A percentile compares a stretch with the other conserved stretches of the same genome.
These are phyloP conservation scores for Strigomonas culicis DNA, from an alignment of 208 protist genomes.

Conservation along the genomic window DNA sequence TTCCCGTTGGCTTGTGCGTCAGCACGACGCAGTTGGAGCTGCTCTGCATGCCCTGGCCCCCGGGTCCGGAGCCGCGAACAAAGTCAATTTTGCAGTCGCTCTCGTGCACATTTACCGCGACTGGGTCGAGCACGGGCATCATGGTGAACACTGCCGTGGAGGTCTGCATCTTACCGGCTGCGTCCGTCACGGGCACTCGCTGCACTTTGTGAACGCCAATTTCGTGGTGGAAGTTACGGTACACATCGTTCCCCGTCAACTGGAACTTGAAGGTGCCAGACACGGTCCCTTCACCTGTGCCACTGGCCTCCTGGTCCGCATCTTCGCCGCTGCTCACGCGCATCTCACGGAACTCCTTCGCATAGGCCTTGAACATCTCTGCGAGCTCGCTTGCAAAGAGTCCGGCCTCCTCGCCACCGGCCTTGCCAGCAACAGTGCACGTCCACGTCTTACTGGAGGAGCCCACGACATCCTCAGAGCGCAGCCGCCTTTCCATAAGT, in stretches of 20 bases:
- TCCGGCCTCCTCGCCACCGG: constrained; percentile 81
- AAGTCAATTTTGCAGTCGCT: constrained; percentile 85
- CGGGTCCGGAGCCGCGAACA: constrained; percentile 83
- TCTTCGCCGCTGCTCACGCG: constrained; percentile 15
- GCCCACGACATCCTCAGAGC: constrained; percentile 64
- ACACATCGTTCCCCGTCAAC: constrained; percentile 65
- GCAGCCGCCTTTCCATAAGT: constrained; percentile 63
- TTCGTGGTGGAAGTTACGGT: constrained; percentile 79
- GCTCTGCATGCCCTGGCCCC: constrained; percentile 89
- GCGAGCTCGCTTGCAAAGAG: constrained; percentile 83
- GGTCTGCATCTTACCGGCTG: constrained; percentile 88
- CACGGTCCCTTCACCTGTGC: neutral
- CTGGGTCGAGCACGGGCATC: constrained; percentile 84
- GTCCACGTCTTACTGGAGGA: constrained; percentile 70
- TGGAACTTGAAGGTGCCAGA: constrained; percentile 32
- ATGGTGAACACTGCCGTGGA: constrained; percentile 85
- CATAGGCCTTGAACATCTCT: constrained; percentile 73
- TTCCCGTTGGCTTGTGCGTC: constrained; percentile 84
- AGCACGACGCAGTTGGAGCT: constrained; percentile 87
- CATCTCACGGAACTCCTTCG: constrained; percentile 36
- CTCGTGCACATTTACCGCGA: constrained; percentile 84
- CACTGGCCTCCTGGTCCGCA: constrained; percentile 4
- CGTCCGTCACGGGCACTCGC: constrained; percentile 86
- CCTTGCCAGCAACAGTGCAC: constrained; percentile 64
- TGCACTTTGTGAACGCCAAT: constrained; percentile 92